These are phyloP conservation scores for Curvularia hawaiiensis DNA, from an alignment of 2,329 filamentous ascomycete species.

Conservation along the genomic window DNA sequence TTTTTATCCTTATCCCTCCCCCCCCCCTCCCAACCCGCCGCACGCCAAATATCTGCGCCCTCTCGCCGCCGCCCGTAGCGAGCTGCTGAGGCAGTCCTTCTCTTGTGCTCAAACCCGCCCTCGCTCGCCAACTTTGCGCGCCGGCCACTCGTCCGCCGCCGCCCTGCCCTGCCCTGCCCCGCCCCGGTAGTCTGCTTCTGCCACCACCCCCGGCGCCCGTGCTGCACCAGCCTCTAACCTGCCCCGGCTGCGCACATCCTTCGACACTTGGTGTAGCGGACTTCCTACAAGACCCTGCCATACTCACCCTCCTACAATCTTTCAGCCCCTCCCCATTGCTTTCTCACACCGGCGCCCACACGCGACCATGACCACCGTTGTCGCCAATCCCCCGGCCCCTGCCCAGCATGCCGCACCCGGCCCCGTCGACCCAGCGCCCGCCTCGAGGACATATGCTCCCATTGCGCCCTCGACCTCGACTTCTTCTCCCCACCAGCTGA, in stretches of 20 bases:
- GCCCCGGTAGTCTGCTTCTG: slow-evolving; percentile 4
- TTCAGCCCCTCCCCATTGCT: slow-evolving; percentile 23
- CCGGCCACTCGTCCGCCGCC: not conserved
- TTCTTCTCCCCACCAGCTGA: slow-evolving; percentile 47
- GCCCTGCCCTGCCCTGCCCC: slow-evolving; percentile 4
- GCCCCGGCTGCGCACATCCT: slow-evolving; percentile 38
- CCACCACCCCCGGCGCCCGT: slow-evolving; percentile 13
- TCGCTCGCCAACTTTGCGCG: slow-evolving; percentile 4
- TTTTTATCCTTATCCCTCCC: slow-evolving; percentile 27
- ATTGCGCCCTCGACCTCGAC: slow-evolving; percentile 49
- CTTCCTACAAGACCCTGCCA: slow-evolving; percentile 40
- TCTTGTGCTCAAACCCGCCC: not conserved
- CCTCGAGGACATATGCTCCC: slow-evolving; percentile 51
- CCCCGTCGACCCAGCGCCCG: slow-evolving; percentile 44
- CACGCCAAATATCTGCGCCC: slow-evolving; percentile 13
- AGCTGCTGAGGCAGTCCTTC: not conserved
- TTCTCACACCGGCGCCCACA: slow-evolving; percentile 23
- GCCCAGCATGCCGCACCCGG: slow-evolving; percentile 47
- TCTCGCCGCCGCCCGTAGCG: not conserved
- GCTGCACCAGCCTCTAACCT: slow-evolving; percentile 35
- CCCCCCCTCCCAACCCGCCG: slow-evolving; percentile 20
- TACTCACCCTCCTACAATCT: slow-evolving; percentile 41
- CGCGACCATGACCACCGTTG: slow-evolving; percentile 53
- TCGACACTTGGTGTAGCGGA: slow-evolving; percentile 45
- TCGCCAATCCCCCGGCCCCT: slow-evolving; percentile 51